phyloP scores from a whole-genome alignment of 2,329 filamentous ascomycete species.

The Aureobasidium zeae region DNA sequence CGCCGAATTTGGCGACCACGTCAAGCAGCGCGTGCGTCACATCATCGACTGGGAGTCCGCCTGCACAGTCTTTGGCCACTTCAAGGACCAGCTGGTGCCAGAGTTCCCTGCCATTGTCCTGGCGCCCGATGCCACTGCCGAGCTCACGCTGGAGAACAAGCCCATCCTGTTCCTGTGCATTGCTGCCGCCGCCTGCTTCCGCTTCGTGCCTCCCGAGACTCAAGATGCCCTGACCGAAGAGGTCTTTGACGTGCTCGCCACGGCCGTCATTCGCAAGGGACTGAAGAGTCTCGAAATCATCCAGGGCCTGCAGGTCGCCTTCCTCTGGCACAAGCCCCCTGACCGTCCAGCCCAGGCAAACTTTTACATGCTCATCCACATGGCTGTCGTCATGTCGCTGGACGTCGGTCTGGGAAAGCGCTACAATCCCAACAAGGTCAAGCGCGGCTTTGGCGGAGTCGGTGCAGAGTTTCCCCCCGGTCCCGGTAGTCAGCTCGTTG shows the following conservation, averaged over 20 bases:
- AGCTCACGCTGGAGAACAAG: conserved; percentile 47
- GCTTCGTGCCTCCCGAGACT: conserved; percentile 1
- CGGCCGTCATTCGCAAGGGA: conserved; percentile 63
- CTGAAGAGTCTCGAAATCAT: conserved; percentile 77
- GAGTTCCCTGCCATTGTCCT: conserved; percentile 52
- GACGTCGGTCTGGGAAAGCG: conserved; percentile 67
- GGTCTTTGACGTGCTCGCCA: conserved; percentile 62
- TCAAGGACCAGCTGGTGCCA: conserved; percentile 44
- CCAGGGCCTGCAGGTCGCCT: conserved; percentile 64
- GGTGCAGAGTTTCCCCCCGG: conserved; percentile 27
- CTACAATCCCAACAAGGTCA: conserved; percentile 31
- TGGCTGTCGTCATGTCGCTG: conserved; percentile 71
- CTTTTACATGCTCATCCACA: conserved; percentile 79
- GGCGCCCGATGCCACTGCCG: conserved; percentile 43
- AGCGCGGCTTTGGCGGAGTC: conserved; percentile 28
- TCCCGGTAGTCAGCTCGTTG: conserved; percentile 25
- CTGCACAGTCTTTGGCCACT: conserved; percentile 48
- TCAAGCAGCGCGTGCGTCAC: conserved; percentile 12
- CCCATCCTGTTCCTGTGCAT: conserved; percentile 52
- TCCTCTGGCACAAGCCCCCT: conserved; percentile 80
- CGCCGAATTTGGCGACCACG: conserved; percentile 3
- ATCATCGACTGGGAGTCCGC: conserved; percentile 12
- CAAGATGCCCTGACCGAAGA: conserved; percentile 53
- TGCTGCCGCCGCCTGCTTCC: conserved; percentile 42
- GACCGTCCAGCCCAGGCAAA: conserved; percentile 78